A percentile compares a stretch with the other conserved stretches of the same genome.
Conservation (phyloP, 345 rosid genomes). For the Sapria himalayana region DNA sequence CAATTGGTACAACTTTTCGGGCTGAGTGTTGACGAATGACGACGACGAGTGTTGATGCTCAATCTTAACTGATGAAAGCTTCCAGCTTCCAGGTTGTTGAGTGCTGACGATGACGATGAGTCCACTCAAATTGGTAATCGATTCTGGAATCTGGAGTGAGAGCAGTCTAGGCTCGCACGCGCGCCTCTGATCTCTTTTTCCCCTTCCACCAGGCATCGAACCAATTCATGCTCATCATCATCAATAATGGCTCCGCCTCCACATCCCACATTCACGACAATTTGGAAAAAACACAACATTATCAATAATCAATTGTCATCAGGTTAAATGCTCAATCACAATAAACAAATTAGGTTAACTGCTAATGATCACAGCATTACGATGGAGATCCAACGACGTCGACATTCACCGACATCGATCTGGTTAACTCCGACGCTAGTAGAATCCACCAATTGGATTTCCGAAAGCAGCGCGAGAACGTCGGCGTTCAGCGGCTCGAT, state of each 20-base stretch:
- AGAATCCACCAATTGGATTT: conserved; percentile 14
- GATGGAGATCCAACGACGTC: conserved; percentile 16
- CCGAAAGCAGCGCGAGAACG: conserved; percentile 14
- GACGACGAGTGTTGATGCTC: no score
- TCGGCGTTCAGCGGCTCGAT: conserved; percentile 11
- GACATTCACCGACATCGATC: conserved; percentile 23
- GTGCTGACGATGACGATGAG: conserved; percentile 18
- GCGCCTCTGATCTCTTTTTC: conserved; percentile 59
- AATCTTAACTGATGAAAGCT: conserved; percentile 33
- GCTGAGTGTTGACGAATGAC: no score
- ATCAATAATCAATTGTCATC: conserved; percentile 1
- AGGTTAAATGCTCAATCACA: no score
- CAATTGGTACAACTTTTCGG: no score
- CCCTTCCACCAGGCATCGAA: conserved; percentile 29
- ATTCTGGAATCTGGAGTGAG: conserved; percentile 40
- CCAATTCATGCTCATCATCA: conserved; percentile 50
- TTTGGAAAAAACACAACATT: conserved; percentile 23
- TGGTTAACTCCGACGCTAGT: conserved; percentile 21
- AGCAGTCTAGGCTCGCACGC: conserved; percentile 51
- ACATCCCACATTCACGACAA: conserved; percentile 34
- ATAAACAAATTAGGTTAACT: no score
- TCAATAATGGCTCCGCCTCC: conserved; percentile 32
- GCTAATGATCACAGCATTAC: no score
- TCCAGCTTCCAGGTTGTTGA: no score
- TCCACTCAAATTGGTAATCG: conserved; percentile 15